Evolutionary conservation across 208 protist species (phyloP), one percentile per base, ranked within the genome.

Genomic region (Acanthamoeba culbertsoni): DNA sequence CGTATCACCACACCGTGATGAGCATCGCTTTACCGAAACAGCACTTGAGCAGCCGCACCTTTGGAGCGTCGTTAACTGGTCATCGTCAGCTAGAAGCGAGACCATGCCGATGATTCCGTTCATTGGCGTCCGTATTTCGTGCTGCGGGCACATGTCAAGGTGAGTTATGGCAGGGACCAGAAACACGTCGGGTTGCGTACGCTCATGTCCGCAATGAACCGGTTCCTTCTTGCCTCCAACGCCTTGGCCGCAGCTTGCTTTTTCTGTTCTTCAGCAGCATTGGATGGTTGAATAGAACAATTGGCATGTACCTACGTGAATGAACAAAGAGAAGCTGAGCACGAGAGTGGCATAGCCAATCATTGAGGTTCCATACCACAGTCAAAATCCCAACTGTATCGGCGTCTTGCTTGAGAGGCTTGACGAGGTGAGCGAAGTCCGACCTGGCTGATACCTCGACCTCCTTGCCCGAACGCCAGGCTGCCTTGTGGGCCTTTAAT

Each of bases 61-160:
- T 33, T 84, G 73, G 42, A 84, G 37, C 23, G 73, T 31, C 12
- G 73, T 84, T 26, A 84, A 43, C 23, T 55, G 8, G 31, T 84
- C 73, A 40, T 84, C 73, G n/a, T 84, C 73, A 26, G 73, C 73
- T n/a, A 84, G 28, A 18, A 84, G 73, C 4, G 73, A 84, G 18
- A 84, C 73, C 73, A 55, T 84, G 1, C 73, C 73, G 45, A 84
- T 84, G 45, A 84, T 37, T 33, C 73, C 73, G 28, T 84, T 84
- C 73, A 84, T 84, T 8, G 73, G 73, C 20, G 73, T 84, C 55
- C 73, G 73, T 20, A 84, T 84, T 33, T 84, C 73, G 28, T 84
- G 73, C 73, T 84, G 43, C n/a, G n/a, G n/a, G n/a, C 43, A 57
- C 18, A 63, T 7, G 43, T 7, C 12, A 0, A 42, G 2, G 0